phyloP scores from a whole-genome alignment of 2,329 filamentous ascomycete species.

The Thyridium curvatum region DNA sequence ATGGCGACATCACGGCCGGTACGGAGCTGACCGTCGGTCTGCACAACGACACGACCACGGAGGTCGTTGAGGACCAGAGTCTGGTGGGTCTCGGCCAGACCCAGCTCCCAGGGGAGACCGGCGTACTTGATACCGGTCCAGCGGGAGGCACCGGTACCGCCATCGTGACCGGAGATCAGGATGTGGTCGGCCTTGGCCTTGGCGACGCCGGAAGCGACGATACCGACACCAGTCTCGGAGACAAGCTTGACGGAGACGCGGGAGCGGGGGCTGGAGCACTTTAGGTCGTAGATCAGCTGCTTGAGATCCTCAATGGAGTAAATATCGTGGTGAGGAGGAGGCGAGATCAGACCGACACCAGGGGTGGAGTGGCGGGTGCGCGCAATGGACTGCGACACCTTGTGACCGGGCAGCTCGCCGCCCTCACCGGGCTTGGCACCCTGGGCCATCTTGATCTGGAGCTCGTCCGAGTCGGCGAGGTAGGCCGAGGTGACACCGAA shows the following conservation, averaged over 20 bases:
- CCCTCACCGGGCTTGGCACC: constrained; percentile 96
- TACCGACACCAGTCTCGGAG: constrained; percentile 94
- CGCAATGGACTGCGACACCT: constrained; percentile 90
- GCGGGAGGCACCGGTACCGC: constrained; percentile 90
- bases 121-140: constrained; percentile 99
- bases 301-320: constrained; percentile 98
- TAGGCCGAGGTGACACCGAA: constrained; percentile 96
- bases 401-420: constrained; percentile 94
- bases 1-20: constrained; percentile 93
- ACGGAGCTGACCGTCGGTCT: constrained; percentile 90
- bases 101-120: constrained; percentile 92
- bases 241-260: constrained; percentile 96
- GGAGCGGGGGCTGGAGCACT: constrained; percentile 89
- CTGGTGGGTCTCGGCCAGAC: constrained; percentile 95
- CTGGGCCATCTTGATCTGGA: constrained; percentile 99
- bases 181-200: constrained; percentile 98
- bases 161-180: constrained; percentile 92
- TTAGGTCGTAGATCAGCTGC: constrained; percentile 95
- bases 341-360: constrained; percentile 92
- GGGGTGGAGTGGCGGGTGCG: constrained; percentile 93
- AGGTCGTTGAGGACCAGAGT: constrained; percentile 93
- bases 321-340: constrained; percentile 94
- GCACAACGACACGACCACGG: constrained; percentile 88
- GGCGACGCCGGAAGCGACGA: constrained; percentile 93
- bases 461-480: constrained; percentile 87